Percentiles rank a stretch among this genome's conserved stretches.
phyloP scores from a whole-genome alignment of 495 filamentous ascomycete genomes.

The Endocarpon pusillum region DNA sequence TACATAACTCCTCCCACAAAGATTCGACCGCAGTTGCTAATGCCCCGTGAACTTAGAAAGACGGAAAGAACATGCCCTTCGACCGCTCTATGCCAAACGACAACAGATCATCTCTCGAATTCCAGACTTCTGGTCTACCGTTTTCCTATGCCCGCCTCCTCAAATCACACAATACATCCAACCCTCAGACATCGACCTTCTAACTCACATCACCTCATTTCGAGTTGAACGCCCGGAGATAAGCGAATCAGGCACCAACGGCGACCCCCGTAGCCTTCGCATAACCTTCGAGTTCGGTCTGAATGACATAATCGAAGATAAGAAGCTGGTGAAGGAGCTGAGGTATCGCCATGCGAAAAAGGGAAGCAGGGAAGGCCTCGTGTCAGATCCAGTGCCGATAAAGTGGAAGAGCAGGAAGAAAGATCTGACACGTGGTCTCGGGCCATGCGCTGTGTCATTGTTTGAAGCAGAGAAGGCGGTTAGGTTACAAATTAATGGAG shows the following conservation, averaged over 20 bases:
- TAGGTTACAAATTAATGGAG: slow-evolving; percentile 22
- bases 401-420: slow-evolving; percentile 74
- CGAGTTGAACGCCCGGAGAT: slow-evolving; percentile 65
- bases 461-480: slow-evolving; percentile 47
- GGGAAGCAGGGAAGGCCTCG: slow-evolving; percentile 48
- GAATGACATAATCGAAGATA: slow-evolving; percentile 64
- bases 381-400: slow-evolving; percentile 72
- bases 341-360: slow-evolving; percentile 53
- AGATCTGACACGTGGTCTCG: slow-evolving; percentile 68
- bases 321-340: slow-evolving; percentile 72
- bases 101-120: slow-evolving; percentile 35
- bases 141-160: slow-evolving; percentile 64
- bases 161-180: slow-evolving; percentile 77
- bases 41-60: too few relatives aligned
- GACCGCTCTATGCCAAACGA: slow-evolving; percentile 56
- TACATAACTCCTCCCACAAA: too few relatives aligned
- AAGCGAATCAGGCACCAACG: slow-evolving; percentile 30
- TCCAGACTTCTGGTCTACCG: slow-evolving; percentile 76
- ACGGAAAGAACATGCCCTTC: too few relatives aligned
- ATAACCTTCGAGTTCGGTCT: slow-evolving; percentile 28
- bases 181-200: slow-evolving; percentile 49
- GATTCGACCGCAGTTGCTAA: too few relatives aligned
- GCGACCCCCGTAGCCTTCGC: slow-evolving; percentile 31
- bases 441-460: slow-evolving; percentile 48
- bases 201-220: slow-evolving; percentile 44